A percentile compares a stretch with the other conserved stretches of the same genome.
These are phyloP conservation scores for Byssoonygena ceratinophila DNA, from an alignment of 2,329 filamentous ascomycete genomes.

Conservation along the genomic window DNA sequence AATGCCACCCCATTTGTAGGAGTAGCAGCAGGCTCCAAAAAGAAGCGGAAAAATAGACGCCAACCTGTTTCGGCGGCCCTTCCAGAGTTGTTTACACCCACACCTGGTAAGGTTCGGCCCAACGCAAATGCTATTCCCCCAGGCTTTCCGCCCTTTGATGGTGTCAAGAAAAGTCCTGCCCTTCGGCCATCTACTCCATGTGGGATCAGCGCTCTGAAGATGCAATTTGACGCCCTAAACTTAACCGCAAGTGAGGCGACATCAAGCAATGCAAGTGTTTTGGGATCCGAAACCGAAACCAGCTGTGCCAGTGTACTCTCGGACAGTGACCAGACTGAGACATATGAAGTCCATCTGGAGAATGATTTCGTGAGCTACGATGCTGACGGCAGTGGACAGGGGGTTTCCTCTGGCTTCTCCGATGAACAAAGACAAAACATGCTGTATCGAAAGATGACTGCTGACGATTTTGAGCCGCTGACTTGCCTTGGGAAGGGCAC, in stretches of 20 bases:
- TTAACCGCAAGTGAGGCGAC: constrained; percentile 52
- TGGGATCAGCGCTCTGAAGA: constrained; percentile 68
- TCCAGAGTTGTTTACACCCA: background rate
- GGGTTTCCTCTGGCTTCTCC: constrained; percentile 35
- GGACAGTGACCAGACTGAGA: constrained; percentile 56
- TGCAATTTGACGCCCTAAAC: constrained; percentile 68
- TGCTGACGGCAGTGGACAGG: constrained; percentile 28
- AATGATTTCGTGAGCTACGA: constrained; percentile 69
- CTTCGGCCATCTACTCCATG: constrained; percentile 41
- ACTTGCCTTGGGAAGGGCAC: constrained; percentile 92
- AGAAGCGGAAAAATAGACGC: constrained; percentile 34
- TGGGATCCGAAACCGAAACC: constrained; percentile 39
- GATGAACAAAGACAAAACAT: constrained; percentile 44
- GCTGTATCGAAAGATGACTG: constrained; percentile 70
- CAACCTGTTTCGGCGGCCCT: constrained; percentile 17
- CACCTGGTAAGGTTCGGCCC: background rate
- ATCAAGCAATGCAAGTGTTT: constrained; percentile 44
- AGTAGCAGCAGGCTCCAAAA: constrained; percentile 24
- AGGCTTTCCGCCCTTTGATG: background rate
- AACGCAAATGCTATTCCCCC: background rate
- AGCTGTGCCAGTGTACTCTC: constrained; percentile 49
- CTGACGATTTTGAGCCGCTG: constrained; percentile 79
- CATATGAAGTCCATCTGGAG: constrained; percentile 76
- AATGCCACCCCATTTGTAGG: background rate
- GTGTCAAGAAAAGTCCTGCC: background rate